These are phyloP conservation scores for Mucor lusitanicus DNA, from an alignment of 371 early-diverging fungal species.

Conservation along the genomic window DNA sequence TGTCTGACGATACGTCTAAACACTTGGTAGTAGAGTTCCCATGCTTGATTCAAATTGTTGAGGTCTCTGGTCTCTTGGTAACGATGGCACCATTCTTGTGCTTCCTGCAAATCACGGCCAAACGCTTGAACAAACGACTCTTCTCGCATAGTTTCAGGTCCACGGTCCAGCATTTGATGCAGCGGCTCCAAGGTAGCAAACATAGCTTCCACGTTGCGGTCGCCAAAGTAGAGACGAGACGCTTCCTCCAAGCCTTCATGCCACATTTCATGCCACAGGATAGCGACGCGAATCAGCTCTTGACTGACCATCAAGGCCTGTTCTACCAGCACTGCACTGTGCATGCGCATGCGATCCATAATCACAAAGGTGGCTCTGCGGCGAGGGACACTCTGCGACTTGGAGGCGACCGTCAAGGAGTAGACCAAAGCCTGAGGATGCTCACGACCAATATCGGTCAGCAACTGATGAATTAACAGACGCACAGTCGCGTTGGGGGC, in stretches of 20 bases:
- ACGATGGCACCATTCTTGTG: constrained; percentile 86
- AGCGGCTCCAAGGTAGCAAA: constrained; percentile 87
- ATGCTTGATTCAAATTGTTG: constrained; percentile 91
- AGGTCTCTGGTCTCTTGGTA: constrained; percentile 78
- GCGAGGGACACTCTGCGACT: constrained; percentile 82
- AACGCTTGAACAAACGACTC: constrained; percentile 93
- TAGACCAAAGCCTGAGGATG: constrained; percentile 98
- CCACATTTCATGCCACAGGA: constrained; percentile 99
- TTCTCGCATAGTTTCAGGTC: constrained; percentile 94
- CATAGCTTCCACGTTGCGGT: constrained; percentile 91
- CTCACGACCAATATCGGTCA: constrained; percentile 91
- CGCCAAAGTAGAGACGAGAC: constrained; percentile 83
- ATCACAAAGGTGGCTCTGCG: constrained; percentile 86
- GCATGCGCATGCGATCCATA: constrained; percentile 91
- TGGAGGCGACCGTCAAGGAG: constrained; percentile 95
- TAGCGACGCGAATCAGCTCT: constrained; percentile 96
- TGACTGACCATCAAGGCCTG: constrained; percentile 95
- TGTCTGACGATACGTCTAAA: constrained; percentile 85
- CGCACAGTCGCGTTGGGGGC: constrained; percentile 83
- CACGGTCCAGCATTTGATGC: constrained; percentile 88
- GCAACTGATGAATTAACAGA: constrained; percentile 84
- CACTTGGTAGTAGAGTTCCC: constrained; percentile 94
- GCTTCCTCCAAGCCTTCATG: constrained; percentile 95
- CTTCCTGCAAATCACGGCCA: constrained; percentile 92
- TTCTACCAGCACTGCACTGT: constrained; percentile 85